Evolutionary conservation across 164 flowering plant genomes (phyloP).

Genomic region (Litsea cubeba): DNA sequence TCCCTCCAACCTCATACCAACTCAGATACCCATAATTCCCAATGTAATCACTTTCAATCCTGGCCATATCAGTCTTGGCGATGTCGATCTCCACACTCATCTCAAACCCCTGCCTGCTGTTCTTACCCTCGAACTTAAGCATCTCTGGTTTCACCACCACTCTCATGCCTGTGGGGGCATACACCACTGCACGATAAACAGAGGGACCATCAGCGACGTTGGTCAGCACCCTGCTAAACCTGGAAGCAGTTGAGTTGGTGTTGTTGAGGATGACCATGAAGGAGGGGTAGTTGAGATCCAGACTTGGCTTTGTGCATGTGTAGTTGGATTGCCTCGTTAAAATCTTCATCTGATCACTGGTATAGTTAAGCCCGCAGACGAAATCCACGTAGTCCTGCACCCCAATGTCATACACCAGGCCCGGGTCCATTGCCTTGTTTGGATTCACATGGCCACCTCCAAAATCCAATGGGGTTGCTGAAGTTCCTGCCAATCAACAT

Average conservation of each 20-base stretch:
- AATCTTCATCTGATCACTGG: slow-evolving; percentile 19
- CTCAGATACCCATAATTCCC: slow-evolving; percentile 40
- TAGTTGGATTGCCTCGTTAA: slow-evolving; percentile 19
- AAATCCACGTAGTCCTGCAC: slow-evolving; percentile 25
- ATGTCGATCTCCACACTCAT: slow-evolving; percentile 26
- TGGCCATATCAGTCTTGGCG: slow-evolving; percentile 1
- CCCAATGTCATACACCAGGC: slow-evolving; percentile 33
- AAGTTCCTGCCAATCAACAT: background rate
- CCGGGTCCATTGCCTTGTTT: slow-evolving; percentile 38
- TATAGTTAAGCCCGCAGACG: slow-evolving; percentile 32
- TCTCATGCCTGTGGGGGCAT: slow-evolving; percentile 11
- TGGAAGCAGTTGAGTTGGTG: slow-evolving; percentile 14
- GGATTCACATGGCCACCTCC: slow-evolving; percentile 41
- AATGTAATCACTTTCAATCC: background rate
- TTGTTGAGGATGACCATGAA: slow-evolving; percentile 22
- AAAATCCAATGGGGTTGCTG: slow-evolving; percentile 30
- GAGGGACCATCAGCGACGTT: slow-evolving; percentile 11
- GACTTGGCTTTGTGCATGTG: slow-evolving; percentile 17
- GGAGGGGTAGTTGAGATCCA: slow-evolving; percentile 32
- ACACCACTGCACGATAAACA: slow-evolving; percentile 14
- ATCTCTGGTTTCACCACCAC: slow-evolving; percentile 5
- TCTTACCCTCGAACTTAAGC: slow-evolving; percentile 5
- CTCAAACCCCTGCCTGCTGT: slow-evolving; percentile 7
- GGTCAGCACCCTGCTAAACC: slow-evolving; percentile 21
- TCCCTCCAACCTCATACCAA: slow-evolving; percentile 42